Percentiles rank a stretch among this genome's conserved stretches.
Conservation (phyloP, 179 eudicot genomes). For the Carnegiea gigantea region DNA sequence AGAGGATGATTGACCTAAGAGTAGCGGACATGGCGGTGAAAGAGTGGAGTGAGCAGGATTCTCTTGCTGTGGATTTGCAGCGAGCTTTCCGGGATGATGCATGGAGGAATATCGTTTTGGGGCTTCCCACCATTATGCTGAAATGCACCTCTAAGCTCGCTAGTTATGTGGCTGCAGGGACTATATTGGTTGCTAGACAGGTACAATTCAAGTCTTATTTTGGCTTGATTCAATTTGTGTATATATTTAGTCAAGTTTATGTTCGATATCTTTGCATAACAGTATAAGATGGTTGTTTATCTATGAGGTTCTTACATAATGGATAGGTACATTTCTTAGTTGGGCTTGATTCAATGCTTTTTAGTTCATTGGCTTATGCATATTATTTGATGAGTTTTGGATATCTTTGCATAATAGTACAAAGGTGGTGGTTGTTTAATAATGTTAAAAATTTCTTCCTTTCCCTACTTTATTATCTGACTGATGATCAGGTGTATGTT, state of each 20-base stretch:
- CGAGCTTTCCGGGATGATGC: slow-evolving; percentile 85
- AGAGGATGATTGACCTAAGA: slow-evolving; percentile 90
- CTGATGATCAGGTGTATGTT: neutral
- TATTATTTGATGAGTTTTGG: too few species aligned
- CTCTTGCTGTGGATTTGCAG: slow-evolving; percentile 72
- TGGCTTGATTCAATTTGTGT: neutral
- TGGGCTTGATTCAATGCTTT: too few species aligned
- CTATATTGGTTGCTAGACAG: slow-evolving; percentile 64
- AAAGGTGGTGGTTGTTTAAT: neutral
- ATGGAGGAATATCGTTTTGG: slow-evolving; percentile 84
- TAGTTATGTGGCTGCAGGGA: slow-evolving; percentile 67
- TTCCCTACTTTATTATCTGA: too few species aligned
- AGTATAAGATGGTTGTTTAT: too few species aligned
- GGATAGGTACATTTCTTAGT: too few species aligned
- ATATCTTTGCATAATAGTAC: neutral
- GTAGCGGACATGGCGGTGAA: slow-evolving; percentile 80
- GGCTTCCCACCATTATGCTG: slow-evolving; percentile 69
- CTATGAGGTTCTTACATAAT: too few species aligned
- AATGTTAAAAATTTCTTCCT: neutral
- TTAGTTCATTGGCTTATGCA: too few species aligned
- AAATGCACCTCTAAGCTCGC: slow-evolving; percentile 78
- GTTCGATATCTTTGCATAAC: neutral
- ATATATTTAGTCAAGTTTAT: neutral
- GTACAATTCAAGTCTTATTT: slow-evolving; percentile 26
- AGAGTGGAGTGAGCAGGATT: slow-evolving; percentile 80